Evolutionary conservation across 139 green algal species (phyloP), one percentile per base, ranked within the genome.

Genomic region (Tetraselmis chui): DNA sequence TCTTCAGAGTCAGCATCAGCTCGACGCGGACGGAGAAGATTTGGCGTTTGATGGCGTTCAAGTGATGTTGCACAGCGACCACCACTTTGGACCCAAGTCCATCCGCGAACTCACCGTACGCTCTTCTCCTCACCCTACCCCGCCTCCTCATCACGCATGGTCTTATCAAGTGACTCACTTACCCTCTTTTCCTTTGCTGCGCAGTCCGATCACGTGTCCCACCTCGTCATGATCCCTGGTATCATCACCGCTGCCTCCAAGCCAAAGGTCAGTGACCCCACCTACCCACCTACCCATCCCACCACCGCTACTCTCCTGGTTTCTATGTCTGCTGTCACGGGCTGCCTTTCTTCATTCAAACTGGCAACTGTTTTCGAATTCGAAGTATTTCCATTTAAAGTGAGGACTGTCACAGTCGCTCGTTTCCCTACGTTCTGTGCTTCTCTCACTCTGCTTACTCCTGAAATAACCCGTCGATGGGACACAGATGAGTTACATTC

Each of bases 201-300:
- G 82, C 91, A 94, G 83, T 93, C 95, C 25, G 85, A 91, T 22
- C 90, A 96, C 81, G 94, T 99, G 31, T 94, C 87, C 59, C 89
- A 93, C 84, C 90, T 99, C 76, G 95, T 99, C 31, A 95, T 96
- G 88, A 89, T 99, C 5, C 93, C 92, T 22, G 97, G 97, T 78
- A 99, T 99, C 85, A 90, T 99, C 59, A 99, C 96, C 0, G 89
- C 93, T 0, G 90, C 97, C 2, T 91, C 92, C 1, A 95, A 93
- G 59, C 91, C 94, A 31, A 98, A 93, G 90, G 89, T 92, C 28
- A 76, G 58, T 1, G 1, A 24, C 31, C 78, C 77, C n/a, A n/a
- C n/a, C n/a, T n/a, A 18, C 45, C 45, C 45, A 67, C 18, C 45
- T 18, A 22, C 74, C 74, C 74, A 28, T 29, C 74, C 74, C 74